Conservation (phyloP, 2,329 filamentous ascomycete genomes). For the Fusarium albosuccineum region DNA sequence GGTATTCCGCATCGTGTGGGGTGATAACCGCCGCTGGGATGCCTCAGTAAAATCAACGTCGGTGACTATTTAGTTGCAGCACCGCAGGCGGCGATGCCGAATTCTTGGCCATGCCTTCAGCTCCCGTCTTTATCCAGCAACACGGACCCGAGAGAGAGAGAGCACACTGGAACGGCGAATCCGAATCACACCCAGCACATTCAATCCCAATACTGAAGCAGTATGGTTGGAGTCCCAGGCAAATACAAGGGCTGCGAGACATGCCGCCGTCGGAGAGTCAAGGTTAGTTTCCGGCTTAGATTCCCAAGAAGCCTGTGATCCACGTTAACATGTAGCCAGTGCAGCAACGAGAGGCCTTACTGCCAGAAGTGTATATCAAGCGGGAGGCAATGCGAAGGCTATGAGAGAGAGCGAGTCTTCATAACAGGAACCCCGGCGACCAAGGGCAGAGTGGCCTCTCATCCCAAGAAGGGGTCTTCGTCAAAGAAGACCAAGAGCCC, state of each 20-base stretch:
- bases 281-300: constrained; percentile 56
- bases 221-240: constrained; percentile 72
- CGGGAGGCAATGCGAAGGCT: constrained; percentile 71
- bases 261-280: constrained; percentile 69
- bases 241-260: constrained; percentile 76
- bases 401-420: constrained; percentile 73
- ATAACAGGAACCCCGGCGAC: constrained; percentile 70
- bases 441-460: constrained; percentile 68
- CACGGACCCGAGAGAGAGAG: neutral
- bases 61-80: constrained; percentile 40
- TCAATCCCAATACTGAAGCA: constrained; percentile 33
- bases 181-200: constrained; percentile 2
- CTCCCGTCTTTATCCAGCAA: constrained; percentile 6
- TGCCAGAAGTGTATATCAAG: constrained; percentile 72
- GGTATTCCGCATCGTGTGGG: constrained; percentile 39
- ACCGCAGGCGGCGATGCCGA: constrained; percentile 27
- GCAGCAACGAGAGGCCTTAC: constrained; percentile 71
- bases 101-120: constrained; percentile 14
- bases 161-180: neutral
- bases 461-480: constrained; percentile 59
- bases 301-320: neutral
- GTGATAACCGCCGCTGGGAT: constrained; percentile 36
- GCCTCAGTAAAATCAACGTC: constrained; percentile 28
- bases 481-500: constrained; percentile 51
- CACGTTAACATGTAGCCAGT: constrained; percentile 55